Percentiles rank a stretch among this genome's conserved stretches.
Conservation (phyloP, 305 asterid species). For the Fraxinus ornus region DNA sequence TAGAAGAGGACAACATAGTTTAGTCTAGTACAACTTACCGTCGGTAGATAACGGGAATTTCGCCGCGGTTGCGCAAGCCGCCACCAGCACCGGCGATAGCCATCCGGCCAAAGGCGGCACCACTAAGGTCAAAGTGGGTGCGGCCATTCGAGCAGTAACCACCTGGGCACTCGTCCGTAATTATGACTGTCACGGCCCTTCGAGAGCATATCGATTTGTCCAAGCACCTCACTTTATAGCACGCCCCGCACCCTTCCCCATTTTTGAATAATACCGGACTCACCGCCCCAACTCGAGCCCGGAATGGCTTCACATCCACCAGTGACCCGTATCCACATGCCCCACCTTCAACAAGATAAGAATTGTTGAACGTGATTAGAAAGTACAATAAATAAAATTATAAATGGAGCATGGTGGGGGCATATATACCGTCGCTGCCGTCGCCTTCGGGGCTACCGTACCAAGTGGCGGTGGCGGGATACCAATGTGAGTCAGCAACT, state of each 20-base stretch:
- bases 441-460: constrained; percentile 93
- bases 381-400: not conserved
- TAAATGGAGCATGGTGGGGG: not conserved
- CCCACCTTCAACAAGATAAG: constrained; percentile 44
- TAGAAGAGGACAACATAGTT: not conserved
- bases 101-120: constrained; percentile 91
- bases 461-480: constrained; percentile 93
- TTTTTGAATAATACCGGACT: constrained; percentile 79
- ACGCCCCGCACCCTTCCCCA: constrained; percentile 96
- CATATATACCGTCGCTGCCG: constrained; percentile 61
- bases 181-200: constrained; percentile 84
- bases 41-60: constrained; percentile 62
- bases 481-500: constrained; percentile 51
- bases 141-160: constrained; percentile 67
- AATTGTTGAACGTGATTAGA: not conserved
- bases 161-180: constrained; percentile 95
- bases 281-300: constrained; percentile 93
- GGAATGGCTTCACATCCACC: constrained; percentile 90
- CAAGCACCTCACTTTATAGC: constrained; percentile 76
- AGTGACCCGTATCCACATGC: constrained; percentile 92
- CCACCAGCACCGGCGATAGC: constrained; percentile 72
- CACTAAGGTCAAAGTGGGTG: constrained; percentile 85
- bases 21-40: constrained; percentile 36
- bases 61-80: constrained; percentile 80
- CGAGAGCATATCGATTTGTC: constrained; percentile 84